Evolutionary conservation across 1,284 basidiomycete genomes (phyloP), one percentile per base, ranked within the genome.

Genomic region (Apiotrichum sp.): DNA sequence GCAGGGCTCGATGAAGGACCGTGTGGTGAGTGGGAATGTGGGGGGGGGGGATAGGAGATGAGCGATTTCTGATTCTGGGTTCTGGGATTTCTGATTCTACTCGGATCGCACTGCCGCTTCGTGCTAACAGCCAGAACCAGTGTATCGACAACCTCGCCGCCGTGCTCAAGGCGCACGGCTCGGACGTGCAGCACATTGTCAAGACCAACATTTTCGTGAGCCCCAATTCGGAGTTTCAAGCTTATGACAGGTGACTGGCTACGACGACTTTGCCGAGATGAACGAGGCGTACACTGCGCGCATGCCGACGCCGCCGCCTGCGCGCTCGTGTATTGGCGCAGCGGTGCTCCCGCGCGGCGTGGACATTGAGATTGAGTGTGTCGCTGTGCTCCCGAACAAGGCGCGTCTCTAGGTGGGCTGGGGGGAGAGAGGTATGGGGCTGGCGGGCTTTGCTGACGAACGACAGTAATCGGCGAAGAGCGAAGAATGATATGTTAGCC

Each of bases 251-350:
- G 67, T 69, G 52, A 69, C 66, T 34, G 62, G 62, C 52, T 69
- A 69, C 59, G 61, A 64, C 42, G 52, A 58, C 55, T 68, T 67
- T 52, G 58, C 50, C 53, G 64, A 60, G 34, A 57, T 69, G 53
- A 68, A 69, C 56, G 53, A 53, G 36, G 61, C 61, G 31, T 69
- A 68, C 61, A 50, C 56, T 40, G 47, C 47, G 10, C 55, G 64
- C 36, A 63, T 67, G 50, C 66, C 68, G 16, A 46, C n/a, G 6
- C 77, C 75, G 10, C 74, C 82, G 57, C 84, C 83, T n/a, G 82
- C 83, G 8, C 77, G 84, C 44, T 84, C 83, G n/a, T 85, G 83
- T 64, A 74, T 86, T 39, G 84, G 83, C 5, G 84, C 84, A 11
- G 78, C 76, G 1, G 69, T 75, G 3, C 78, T 86, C 35, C 83